phyloP scores from a whole-genome alignment of 495 filamentous ascomycete genomes.

The Neurospora sp. region DNA sequence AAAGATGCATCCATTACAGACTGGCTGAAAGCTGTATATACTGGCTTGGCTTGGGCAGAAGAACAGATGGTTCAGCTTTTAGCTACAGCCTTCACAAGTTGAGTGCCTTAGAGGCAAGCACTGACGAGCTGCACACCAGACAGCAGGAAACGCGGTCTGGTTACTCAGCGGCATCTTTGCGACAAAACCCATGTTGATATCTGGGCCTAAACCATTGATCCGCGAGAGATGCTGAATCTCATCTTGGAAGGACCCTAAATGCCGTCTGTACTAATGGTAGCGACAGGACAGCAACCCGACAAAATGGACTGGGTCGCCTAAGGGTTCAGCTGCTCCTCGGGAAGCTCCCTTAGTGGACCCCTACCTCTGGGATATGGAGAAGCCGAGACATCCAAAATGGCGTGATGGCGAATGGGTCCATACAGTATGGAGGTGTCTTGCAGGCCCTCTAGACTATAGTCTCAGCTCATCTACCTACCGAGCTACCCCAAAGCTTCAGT shows the following conservation, averaged over 20 bases:
- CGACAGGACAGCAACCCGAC: background rate
- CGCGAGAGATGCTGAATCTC: no score
- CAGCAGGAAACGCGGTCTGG: background rate
- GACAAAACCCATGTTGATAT: background rate
- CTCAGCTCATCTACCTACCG: background rate
- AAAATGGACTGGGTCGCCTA: background rate
- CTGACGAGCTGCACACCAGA: background rate
- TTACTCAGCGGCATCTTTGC: background rate
- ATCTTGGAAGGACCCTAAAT: background rate
- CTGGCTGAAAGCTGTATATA: background rate
- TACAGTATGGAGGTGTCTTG: background rate
- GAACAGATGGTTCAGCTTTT: background rate
- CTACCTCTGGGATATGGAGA: background rate
- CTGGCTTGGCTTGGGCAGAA: background rate
- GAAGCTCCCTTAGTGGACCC: background rate
- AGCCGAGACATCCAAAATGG: background rate
- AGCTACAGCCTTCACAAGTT: background rate
- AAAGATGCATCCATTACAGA: background rate
- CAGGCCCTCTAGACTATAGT: background rate
- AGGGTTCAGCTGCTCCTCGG: background rate
- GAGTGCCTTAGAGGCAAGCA: background rate
- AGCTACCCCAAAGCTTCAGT: background rate
- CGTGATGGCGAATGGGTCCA: background rate
- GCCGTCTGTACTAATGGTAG: background rate
- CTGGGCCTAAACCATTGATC: background rate